Conservation (phyloP, 2,329 filamentous ascomycete species). For the Penicillium sclerotigenum region DNA sequence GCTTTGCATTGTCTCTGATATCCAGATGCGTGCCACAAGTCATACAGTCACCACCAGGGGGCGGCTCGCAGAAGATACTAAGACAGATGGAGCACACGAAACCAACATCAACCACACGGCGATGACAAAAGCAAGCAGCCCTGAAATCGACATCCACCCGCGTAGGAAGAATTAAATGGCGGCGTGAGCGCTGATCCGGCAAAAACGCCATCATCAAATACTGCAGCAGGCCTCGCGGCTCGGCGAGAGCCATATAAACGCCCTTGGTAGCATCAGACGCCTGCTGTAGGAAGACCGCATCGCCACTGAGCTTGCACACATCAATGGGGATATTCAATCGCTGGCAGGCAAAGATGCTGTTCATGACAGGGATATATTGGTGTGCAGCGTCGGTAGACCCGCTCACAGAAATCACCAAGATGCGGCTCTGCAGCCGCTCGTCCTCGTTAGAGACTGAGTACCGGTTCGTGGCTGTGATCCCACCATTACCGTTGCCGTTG, state of each 20-base stretch:
- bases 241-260: slow-evolving; percentile 63
- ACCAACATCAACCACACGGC: slow-evolving; percentile 82
- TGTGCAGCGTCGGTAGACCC: slow-evolving; percentile 81
- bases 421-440: slow-evolving; percentile 66
- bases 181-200: slow-evolving; percentile 64
- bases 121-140: slow-evolving; percentile 97
- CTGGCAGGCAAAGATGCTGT: slow-evolving; percentile 92
- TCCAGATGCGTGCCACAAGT: slow-evolving; percentile 78
- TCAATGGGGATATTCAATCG: slow-evolving; percentile 86
- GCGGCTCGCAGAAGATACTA: slow-evolving; percentile 79
- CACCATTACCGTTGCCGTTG: slow-evolving; percentile 31
- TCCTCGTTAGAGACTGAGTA: slow-evolving; percentile 27
- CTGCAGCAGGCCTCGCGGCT: slow-evolving; percentile 72
- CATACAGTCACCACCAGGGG: slow-evolving; percentile 66
- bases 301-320: slow-evolving; percentile 78
- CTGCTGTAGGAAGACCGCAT: slow-evolving; percentile 91
- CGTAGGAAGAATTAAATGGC: slow-evolving; percentile 71
- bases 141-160: slow-evolving; percentile 90
- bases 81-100: slow-evolving; percentile 96
- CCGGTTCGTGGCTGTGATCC: slow-evolving; percentile 27
- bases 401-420: slow-evolving; percentile 85
- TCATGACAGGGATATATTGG: slow-evolving; percentile 98
- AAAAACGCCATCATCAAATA: slow-evolving; percentile 93
- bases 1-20: slow-evolving; percentile 70
- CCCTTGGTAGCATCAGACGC: slow-evolving; percentile 72